Conservation (phyloP, 2,329 filamentous ascomycete genomes). For the Ophiostoma sp. region DNA sequence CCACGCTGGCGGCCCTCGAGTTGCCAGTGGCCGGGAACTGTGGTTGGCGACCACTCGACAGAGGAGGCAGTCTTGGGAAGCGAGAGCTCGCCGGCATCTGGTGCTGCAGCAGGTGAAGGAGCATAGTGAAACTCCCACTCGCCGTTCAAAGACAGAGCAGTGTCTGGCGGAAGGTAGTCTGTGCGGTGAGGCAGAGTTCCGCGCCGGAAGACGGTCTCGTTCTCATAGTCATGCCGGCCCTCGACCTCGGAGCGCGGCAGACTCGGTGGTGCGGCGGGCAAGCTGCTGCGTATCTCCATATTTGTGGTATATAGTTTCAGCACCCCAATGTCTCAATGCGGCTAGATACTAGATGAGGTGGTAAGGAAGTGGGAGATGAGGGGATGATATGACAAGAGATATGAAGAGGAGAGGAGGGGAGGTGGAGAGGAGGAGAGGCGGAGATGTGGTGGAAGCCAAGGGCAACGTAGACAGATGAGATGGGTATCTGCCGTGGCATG, state of each 20-base stretch:
- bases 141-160: conserved; percentile 49
- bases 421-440: neutral
- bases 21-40: conserved; percentile 65
- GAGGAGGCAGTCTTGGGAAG: neutral
- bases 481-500: neutral
- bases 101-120: conserved; percentile 39
- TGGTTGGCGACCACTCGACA: conserved; percentile 39
- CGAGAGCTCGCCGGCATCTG: conserved; percentile 30
- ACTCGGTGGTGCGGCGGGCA: conserved; percentile 6
- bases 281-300: conserved; percentile 7
- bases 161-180: conserved; percentile 50
- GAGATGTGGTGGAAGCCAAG: neutral
- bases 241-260: conserved; percentile 14
- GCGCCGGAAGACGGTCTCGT: conserved; percentile 53
- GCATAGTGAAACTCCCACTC: conserved; percentile 52
- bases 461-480: neutral
- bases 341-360: neutral
- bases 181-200: conserved; percentile 54
- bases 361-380: neutral
- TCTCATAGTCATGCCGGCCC: conserved; percentile 53
- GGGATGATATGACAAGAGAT: neutral
- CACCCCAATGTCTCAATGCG: conserved; percentile 4
- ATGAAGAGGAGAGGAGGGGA: neutral
- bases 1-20: conserved; percentile 46
- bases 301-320: neutral